phyloP scores from a whole-genome alignment of 2,329 filamentous ascomycete genomes.

The Nakataea oryzae region DNA sequence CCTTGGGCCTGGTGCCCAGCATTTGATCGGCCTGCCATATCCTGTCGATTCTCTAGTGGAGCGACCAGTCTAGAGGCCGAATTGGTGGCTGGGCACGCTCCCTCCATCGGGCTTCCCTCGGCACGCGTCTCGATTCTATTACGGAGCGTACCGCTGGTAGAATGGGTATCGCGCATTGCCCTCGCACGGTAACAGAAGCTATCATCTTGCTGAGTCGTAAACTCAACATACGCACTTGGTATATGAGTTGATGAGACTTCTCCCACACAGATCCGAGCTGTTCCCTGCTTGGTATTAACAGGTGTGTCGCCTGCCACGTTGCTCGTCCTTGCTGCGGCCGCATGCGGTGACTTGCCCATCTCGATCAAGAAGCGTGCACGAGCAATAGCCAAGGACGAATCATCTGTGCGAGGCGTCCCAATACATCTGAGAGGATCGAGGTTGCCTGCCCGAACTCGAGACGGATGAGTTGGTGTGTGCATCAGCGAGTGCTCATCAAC shows the following conservation, averaged over 20 bases:
- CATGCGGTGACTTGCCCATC: not conserved
- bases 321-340: not conserved
- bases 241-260: too few species aligned
- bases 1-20: not conserved
- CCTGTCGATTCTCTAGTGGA: too few species aligned
- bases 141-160: not conserved
- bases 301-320: not conserved
- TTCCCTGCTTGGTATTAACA: not conserved
- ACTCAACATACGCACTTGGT: not conserved
- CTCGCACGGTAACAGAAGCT: slow-evolving; percentile 21
- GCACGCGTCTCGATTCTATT: not conserved
- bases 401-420: not conserved
- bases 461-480: not conserved
- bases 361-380: not conserved
- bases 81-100: too few species aligned
- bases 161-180: not conserved
- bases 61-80: too few species aligned
- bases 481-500: not conserved
- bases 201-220: slow-evolving; percentile 19
- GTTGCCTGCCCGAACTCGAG: not conserved
- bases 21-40: not conserved
- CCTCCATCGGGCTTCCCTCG: not conserved
- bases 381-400: not conserved
- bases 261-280: too few species aligned
- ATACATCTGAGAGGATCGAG: not conserved